Conservation (phyloP, 495 filamentous ascomycete species). For the Hypoxylon crocopeplum region DNA sequence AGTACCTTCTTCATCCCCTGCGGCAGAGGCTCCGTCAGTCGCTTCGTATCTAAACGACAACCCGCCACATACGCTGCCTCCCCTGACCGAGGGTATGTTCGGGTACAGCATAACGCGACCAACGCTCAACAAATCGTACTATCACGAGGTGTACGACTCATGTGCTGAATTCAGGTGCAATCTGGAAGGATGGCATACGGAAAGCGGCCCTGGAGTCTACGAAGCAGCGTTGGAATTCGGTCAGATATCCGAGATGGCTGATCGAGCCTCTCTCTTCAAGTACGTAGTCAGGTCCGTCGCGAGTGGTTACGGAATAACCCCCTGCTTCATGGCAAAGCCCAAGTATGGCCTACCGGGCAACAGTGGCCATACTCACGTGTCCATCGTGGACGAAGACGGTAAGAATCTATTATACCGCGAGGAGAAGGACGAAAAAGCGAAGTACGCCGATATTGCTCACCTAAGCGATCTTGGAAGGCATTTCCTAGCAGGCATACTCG, state of each 20-base stretch:
- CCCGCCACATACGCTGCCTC: constrained; percentile 70
- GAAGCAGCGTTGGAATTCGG: constrained; percentile 92
- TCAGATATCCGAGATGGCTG: constrained; percentile 86
- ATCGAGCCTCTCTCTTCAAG: constrained; percentile 92
- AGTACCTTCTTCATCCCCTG: constrained; percentile 60
- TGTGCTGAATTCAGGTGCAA: constrained; percentile 82
- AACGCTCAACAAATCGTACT: constrained; percentile 92
- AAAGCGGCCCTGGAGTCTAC: constrained; percentile 93
- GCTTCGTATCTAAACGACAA: constrained; percentile 77
- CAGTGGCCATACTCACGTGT: constrained; percentile 94
- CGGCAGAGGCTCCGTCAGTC: constrained; percentile 60
- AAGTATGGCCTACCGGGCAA: constrained; percentile 88
- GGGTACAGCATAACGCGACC: constrained; percentile 95
- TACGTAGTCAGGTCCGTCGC: constrained; percentile 88
- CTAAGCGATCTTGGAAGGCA: constrained; percentile 90
- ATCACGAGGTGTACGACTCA: constrained; percentile 85
- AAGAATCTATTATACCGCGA: constrained; percentile 84
- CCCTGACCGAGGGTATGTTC: constrained; percentile 96
- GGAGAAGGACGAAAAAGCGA: constrained; percentile 68
- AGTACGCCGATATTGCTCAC: constrained; percentile 75
- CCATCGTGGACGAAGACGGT: constrained; percentile 70
- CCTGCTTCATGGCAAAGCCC: constrained; percentile 99
- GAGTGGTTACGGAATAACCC: constrained; percentile 86
- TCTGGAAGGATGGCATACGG: constrained; percentile 97
- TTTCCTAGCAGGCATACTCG: constrained; percentile 89